Conservation (phyloP, 345 rosid genomes). For the Microcos paniculata region DNA sequence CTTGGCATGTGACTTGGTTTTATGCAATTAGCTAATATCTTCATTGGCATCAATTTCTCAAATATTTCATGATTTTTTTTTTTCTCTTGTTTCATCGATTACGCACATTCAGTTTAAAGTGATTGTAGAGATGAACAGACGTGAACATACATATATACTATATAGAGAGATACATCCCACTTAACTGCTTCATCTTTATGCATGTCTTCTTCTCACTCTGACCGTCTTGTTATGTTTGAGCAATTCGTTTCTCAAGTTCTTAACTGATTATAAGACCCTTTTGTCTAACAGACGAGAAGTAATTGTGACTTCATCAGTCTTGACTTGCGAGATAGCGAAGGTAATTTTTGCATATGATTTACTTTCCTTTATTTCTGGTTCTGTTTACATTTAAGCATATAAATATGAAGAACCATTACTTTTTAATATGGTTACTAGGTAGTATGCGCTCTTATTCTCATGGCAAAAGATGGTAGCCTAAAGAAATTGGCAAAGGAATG, state of each 20-base stretch:
- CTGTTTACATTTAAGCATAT: neutral
- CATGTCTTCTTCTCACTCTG: neutral
- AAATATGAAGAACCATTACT: neutral
- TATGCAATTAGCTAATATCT: neutral
- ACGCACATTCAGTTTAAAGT: neutral
- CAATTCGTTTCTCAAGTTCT: neutral
- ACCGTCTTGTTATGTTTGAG: neutral
- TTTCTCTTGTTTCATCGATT: too few species aligned
- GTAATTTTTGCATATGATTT: conserved; percentile 32
- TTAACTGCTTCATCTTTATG: neutral
- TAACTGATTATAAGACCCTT: neutral
- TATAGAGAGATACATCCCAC: neutral
- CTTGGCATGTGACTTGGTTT: neutral
- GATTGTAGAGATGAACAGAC: neutral
- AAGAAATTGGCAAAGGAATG: conserved; percentile 62
- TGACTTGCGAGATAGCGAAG: conserved; percentile 88
- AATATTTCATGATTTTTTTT: neutral
- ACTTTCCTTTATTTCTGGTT: neutral
- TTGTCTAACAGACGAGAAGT: conserved; percentile 62
- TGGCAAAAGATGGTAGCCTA: conserved; percentile 81
- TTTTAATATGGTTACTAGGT: conserved; percentile 48
- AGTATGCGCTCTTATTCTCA: conserved; percentile 68
- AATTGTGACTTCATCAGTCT: conserved; percentile 87
- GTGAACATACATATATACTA: neutral
- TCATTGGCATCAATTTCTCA: neutral